phyloP scores from a whole-genome alignment of 2,329 filamentous ascomycete genomes.

The Amylocarpus encephaloides region DNA sequence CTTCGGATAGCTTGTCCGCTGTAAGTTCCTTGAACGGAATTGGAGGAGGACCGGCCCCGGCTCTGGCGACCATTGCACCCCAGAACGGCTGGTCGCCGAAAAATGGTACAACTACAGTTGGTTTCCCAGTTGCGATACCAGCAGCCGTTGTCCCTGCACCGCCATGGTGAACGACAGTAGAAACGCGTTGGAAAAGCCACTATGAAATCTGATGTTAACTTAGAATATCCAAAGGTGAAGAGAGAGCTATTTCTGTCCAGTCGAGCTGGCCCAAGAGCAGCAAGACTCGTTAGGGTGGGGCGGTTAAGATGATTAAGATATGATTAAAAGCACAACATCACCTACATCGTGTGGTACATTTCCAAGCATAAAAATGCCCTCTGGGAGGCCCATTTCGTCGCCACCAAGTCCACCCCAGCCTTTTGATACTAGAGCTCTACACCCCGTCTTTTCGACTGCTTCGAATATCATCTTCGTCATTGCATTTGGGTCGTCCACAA shows the following conservation, averaged over 20 bases:
- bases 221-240: no score
- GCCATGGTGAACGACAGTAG: conserved; percentile 79
- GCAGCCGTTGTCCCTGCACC: conserved; percentile 84
- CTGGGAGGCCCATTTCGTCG: conserved; percentile 62
- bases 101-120: conserved; percentile 79
- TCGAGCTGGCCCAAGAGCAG: no score
- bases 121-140: conserved; percentile 72
- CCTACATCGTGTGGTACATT: conserved; percentile 70
- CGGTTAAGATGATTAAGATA: no score
- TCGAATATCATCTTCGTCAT: conserved; percentile 69
- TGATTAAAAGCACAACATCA: no score
- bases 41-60: conserved; percentile 65
- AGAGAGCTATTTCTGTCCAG: no score
- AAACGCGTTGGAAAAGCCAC: conserved; percentile 78
- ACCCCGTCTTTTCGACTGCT: conserved; percentile 57
- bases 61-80: conserved; percentile 68
- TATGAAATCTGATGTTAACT: no score
- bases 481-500: conserved; percentile 67
- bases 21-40: conserved; percentile 65
- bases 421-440: conserved; percentile 77
- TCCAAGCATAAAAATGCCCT: conserved; percentile 75
- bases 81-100: conserved; percentile 83
- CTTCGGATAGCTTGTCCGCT: conserved; percentile 56
- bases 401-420: conserved; percentile 83
- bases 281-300: no score